Evolutionary conservation across 169 alveolate genomes (phyloP), one percentile per base, ranked within the genome.

Genomic region (Theileria equi): DNA sequence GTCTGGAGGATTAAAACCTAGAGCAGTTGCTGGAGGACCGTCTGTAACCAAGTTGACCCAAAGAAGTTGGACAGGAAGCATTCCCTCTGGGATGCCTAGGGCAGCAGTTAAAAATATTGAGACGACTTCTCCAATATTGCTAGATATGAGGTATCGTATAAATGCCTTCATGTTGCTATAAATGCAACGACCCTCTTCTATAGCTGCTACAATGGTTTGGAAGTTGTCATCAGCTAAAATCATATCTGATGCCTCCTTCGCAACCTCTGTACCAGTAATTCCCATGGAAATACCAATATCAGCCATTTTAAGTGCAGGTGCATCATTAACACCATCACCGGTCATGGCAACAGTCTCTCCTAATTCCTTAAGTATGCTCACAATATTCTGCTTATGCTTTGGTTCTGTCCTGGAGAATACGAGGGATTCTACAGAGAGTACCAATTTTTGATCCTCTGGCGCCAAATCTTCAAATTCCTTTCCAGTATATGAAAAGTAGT

Each of bases 301-400:
- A 19, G 99, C 99, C 87, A 94, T 92, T 87, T 97, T 95, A 41
- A 98, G 71, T 1, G 99, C 99, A 8, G 99, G 99, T 13, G 99
- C 99, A 78, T 98, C 99, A 84, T 98, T 98, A 19, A 97, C 99
- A 19, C 99, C 99, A 83, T 98, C 99, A 5, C 98, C 98, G 48
- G 98, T 95, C 98, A 95, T 94, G 17, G 98, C 98, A 16, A 94
- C 95, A 8, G 96, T 94, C 77, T 96, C 97, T 31, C 98, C 98
- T 59, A 94, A 52, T 58, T 89, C 93, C 85, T 91, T 93, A 50
- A 98, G 87, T 26, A 95, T 78, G 53, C 93, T 84, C 11, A 98
- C 99, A 26, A 98, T 91, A 26, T 91, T 93, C 82, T 97, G 97
- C 82, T 98, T 98, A 89, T 97, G 99, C 64, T 93, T 80, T 38